phyloP scores from a whole-genome alignment of 2,329 filamentous ascomycete species.

The Cladophialophora immunda region DNA sequence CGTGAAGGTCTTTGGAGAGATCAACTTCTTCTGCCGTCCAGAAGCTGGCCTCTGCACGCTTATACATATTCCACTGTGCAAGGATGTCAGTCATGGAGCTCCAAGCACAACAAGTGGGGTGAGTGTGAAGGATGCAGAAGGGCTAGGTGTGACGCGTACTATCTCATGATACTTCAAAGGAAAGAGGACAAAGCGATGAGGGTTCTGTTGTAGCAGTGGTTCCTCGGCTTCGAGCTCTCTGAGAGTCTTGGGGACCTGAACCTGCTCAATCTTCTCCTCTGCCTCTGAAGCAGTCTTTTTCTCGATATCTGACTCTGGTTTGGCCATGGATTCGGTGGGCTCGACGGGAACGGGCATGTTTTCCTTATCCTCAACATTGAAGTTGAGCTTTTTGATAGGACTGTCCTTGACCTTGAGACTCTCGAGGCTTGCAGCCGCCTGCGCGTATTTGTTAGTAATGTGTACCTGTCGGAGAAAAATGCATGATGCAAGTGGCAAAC shows the following conservation, averaged over 20 bases:
- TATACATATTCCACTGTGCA: constrained; percentile 94
- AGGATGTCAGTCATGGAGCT: constrained; percentile 64
- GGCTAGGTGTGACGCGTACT: constrained; percentile 27
- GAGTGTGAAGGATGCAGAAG: constrained; percentile 33
- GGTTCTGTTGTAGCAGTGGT: constrained; percentile 94
- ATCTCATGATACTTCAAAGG: constrained; percentile 75
- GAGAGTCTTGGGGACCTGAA: constrained; percentile 58
- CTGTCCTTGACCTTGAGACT: constrained; percentile 88
- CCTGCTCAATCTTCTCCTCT: constrained; percentile 57
- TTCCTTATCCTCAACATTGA: constrained; percentile 77
- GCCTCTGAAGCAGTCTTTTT: constrained; percentile 61
- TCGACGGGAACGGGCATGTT: constrained; percentile 69
- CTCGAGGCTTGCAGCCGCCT: constrained; percentile 89
- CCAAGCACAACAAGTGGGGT: not conserved
- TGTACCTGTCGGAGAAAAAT: constrained; percentile 43
- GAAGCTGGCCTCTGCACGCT: constrained; percentile 99
- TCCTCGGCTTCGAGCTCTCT: constrained; percentile 80
- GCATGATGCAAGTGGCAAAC: constrained; percentile 53
- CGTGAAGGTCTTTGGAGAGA: constrained; percentile 96
- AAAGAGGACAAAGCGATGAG: constrained; percentile 95
- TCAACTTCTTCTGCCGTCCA: constrained; percentile 99
- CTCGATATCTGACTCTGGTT: constrained; percentile 64
- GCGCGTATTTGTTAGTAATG: constrained; percentile 50
- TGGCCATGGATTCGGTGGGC: constrained; percentile 59
- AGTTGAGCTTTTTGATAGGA: constrained; percentile 88